Evolutionary conservation across 768 basidiomycete species (phyloP).

Genomic region (Gymnopilus dilepis): DNA sequence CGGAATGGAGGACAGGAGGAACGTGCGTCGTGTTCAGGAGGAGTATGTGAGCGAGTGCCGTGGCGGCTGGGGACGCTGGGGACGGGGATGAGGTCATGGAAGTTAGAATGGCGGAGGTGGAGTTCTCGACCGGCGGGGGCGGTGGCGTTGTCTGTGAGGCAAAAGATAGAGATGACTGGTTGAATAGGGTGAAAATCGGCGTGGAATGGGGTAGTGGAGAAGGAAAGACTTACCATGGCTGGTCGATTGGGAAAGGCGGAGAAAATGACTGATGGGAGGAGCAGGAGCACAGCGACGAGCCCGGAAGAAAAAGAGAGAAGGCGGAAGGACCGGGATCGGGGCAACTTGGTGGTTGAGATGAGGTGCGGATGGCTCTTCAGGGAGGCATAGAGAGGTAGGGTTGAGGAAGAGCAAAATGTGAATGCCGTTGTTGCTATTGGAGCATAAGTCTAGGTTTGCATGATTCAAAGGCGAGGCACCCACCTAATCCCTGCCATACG

Average conservation of each 20-base stretch:
- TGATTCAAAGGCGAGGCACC: conserved; percentile 32
- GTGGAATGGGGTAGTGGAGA: conserved; percentile 8
- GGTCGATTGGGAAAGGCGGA: conserved; percentile 48
- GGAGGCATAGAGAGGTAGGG: conserved; percentile 69
- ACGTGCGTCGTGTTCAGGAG: conserved; percentile 20
- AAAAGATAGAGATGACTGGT: conserved; percentile 27
- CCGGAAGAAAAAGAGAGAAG: conserved; percentile 58
- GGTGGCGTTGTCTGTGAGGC: conserved; percentile 16
- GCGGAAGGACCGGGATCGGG: conserved; percentile 61
- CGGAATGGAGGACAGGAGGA: conserved; percentile 25
- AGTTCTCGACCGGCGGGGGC: conserved; percentile 1
- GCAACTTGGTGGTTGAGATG: conserved; percentile 46
- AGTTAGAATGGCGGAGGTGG: neutral
- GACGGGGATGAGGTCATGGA: neutral
- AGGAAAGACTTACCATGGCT: conserved; percentile 37
- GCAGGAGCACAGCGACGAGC: conserved; percentile 50
- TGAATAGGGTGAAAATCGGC: conserved; percentile 28
- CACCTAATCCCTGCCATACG: conserved; percentile 71
- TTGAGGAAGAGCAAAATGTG: conserved; percentile 67
- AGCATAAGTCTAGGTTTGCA: conserved; percentile 3
- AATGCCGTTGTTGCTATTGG: conserved; percentile 65
- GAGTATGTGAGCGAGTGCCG: neutral
- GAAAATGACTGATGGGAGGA: conserved; percentile 64
- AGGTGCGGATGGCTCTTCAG: conserved; percentile 50
- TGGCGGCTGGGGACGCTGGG: neutral